Evolutionary conservation across 2,329 filamentous ascomycete species (phyloP).

Genomic region (Paraphaeosphaeria sporulosa): DNA sequence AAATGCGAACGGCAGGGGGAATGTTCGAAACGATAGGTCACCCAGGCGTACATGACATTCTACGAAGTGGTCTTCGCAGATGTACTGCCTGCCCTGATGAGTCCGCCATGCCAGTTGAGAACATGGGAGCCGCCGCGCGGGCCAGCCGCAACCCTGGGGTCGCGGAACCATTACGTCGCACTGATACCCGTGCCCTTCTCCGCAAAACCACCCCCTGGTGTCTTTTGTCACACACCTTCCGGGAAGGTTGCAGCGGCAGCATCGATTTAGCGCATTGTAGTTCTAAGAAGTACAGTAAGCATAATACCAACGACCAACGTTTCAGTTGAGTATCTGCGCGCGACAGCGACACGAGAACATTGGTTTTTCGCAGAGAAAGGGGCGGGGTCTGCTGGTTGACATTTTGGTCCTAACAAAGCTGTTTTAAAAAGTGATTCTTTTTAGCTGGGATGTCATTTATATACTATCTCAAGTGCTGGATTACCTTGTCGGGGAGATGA

Average conservation of each 20-base stretch:
- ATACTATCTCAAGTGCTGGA: background rate
- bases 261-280: background rate
- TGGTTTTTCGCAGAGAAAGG: conserved; percentile 4
- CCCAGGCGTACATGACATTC: background rate
- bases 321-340: conserved; percentile 4
- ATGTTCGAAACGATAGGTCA: background rate
- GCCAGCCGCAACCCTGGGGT: conserved; percentile 2
- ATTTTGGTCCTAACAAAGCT: background rate
- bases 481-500: background rate
- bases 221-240: conserved; percentile 6
- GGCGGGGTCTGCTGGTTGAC: background rate
- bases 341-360: conserved; percentile 1
- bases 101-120: background rate
- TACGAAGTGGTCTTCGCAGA: conserved; percentile 9
- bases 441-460: background rate
- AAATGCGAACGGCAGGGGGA: no score
- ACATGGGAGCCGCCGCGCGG: conserved; percentile 2
- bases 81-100: background rate
- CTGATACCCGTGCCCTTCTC: conserved; percentile 4
- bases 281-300: conserved; percentile 11
- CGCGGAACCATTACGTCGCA: conserved; percentile 12
- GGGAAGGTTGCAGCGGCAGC: background rate
- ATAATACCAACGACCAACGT: conserved; percentile 6
- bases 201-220: conserved; percentile 1
- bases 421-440: background rate